Conservation (phyloP, 1,284 basidiomycete genomes). For the Afroboletus lepidellus region DNA sequence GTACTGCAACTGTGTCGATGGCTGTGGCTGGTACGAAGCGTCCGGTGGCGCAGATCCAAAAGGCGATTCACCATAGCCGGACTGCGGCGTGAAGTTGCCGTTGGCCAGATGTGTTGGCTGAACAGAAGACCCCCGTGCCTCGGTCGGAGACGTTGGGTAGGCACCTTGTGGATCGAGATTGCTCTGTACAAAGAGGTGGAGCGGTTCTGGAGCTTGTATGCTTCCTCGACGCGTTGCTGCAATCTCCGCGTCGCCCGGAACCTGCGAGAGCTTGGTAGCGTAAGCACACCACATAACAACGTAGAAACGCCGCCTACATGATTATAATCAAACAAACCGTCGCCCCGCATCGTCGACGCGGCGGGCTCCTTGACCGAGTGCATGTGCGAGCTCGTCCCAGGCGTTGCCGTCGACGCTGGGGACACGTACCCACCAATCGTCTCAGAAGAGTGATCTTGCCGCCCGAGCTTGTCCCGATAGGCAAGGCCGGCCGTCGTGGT, state of each 20-base stretch:
- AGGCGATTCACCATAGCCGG: constrained; percentile 19
- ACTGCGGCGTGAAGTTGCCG: constrained; percentile 15
- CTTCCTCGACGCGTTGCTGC: constrained; percentile 26
- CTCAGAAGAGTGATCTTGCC: constrained; percentile 21
- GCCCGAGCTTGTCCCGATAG: constrained; percentile 28
- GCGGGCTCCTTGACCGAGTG: constrained; percentile 31
- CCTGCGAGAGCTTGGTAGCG: constrained; percentile 26
- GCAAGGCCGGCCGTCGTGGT: constrained; percentile 16
- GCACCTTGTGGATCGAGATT: constrained; percentile 17
- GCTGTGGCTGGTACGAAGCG: constrained; percentile 15
- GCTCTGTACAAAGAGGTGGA: constrained; percentile 24
- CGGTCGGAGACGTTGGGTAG: constrained; percentile 21
- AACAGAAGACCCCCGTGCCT: constrained; percentile 13
- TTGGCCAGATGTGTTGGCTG: constrained; percentile 17
- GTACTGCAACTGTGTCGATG: constrained; percentile 18
- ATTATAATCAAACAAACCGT: constrained; percentile 28
- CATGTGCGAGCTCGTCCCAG: constrained; percentile 40
- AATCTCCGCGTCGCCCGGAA: constrained; percentile 27
- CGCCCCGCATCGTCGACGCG: constrained; percentile 26
- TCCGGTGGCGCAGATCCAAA: constrained; percentile 18
- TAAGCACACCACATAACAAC: neutral
- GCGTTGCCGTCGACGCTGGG: constrained; percentile 43
- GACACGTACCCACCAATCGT: constrained; percentile 33
- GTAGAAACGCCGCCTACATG: constrained; percentile 14
- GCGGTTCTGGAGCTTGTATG: constrained; percentile 20